phyloP scores from a whole-genome alignment of 2,329 filamentous ascomycete species.

The Microsporum canis region DNA sequence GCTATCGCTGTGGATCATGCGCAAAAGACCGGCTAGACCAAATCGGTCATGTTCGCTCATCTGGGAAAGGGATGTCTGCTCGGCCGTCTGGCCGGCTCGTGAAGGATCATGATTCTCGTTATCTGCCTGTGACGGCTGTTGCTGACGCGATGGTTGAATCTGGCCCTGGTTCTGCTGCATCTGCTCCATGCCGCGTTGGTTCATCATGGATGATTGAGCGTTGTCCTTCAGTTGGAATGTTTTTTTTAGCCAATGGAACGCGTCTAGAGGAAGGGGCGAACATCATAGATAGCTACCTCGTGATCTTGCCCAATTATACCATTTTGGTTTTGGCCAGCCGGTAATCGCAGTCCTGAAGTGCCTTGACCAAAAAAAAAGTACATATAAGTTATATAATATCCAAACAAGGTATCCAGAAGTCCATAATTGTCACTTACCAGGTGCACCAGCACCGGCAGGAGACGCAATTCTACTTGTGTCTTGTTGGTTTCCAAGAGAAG shows the following conservation, averaged over 20 bases:
- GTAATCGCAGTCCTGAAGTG: conserved; percentile 32
- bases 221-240: not conserved
- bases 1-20: conserved; percentile 45
- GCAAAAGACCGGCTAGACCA: conserved; percentile 48
- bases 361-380: conserved; percentile 14
- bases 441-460: conserved; percentile 19
- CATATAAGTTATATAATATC: not conserved
- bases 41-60: conserved; percentile 51
- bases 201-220: conserved; percentile 16
- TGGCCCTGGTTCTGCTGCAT: conserved; percentile 23
- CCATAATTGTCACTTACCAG: conserved; percentile 18
- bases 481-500: conserved; percentile 21
- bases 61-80: conserved; percentile 34
- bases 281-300: conserved; percentile 20
- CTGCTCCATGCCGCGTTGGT: conserved; percentile 20
- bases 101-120: conserved; percentile 9
- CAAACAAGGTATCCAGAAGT: not conserved
- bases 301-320: conserved; percentile 35
- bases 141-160: conserved; percentile 22
- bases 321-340: conserved; percentile 34
- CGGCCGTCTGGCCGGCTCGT: conserved; percentile 7
- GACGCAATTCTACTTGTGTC: conserved; percentile 29
- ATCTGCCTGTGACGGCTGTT: conserved; percentile 27
- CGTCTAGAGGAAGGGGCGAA: not conserved
- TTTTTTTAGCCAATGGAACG: not conserved